Conservation (phyloP, 352 stramenopile species). For the Peronospora farinosa region DNA sequence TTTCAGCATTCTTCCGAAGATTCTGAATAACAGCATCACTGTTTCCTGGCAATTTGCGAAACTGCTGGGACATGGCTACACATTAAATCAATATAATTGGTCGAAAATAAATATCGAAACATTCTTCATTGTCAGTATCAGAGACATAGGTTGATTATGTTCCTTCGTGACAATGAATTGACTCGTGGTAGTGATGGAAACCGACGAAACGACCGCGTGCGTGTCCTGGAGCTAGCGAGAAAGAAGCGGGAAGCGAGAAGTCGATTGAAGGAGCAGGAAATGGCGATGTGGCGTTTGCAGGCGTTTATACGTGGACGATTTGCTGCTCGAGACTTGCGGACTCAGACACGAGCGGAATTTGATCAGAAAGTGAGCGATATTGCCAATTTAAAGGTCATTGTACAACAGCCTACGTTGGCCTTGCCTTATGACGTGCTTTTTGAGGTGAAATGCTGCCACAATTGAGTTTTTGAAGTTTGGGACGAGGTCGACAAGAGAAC, state of each 20-base stretch:
- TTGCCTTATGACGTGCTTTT: slow-evolving; percentile 47
- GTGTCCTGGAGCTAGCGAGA: slow-evolving; percentile 50
- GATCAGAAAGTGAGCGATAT: slow-evolving; percentile 57
- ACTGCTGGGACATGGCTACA: too few species aligned
- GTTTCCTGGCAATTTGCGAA: too few species aligned
- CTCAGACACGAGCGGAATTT: slow-evolving; percentile 28
- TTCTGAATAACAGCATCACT: too few species aligned
- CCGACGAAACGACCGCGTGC: slow-evolving; percentile 33
- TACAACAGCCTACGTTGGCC: slow-evolving; percentile 44
- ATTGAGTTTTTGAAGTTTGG: not conserved
- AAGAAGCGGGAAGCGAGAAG: slow-evolving; percentile 39
- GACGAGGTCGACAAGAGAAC: slow-evolving; percentile 1
- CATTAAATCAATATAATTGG: too few species aligned
- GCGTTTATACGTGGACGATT: slow-evolving; percentile 38
- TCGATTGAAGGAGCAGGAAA: slow-evolving; percentile 34
- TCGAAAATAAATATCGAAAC: slow-evolving; percentile 6
- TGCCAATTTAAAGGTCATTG: slow-evolving; percentile 39
- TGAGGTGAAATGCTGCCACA: slow-evolving; percentile 21
- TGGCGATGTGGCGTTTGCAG: slow-evolving; percentile 32
- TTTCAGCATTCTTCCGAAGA: too few species aligned
- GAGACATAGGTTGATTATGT: slow-evolving; percentile 27
- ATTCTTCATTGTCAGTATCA: not conserved
- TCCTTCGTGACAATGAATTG: slow-evolving; percentile 48
- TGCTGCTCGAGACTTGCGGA: slow-evolving; percentile 13
- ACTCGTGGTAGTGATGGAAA: slow-evolving; percentile 16